phyloP scores from a whole-genome alignment of 441 rosid species.

The Breynia disticha region DNA sequence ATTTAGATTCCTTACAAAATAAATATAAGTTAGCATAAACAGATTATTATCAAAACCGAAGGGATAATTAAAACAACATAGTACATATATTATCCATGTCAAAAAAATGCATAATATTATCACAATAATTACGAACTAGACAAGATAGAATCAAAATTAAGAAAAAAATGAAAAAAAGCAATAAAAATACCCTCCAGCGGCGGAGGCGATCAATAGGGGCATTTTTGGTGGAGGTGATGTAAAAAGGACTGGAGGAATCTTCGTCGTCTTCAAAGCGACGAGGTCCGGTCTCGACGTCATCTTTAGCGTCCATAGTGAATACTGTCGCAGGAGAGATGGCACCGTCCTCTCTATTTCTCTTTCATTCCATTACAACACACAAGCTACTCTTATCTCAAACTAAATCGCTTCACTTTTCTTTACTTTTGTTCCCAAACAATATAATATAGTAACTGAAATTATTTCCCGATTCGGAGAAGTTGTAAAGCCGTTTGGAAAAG shows the following conservation, averaged over 20 bases:
- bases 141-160: neutral
- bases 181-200: conserved; percentile 68
- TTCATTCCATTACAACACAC: neutral
- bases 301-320: neutral
- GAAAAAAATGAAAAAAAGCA: neutral
- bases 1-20: no score
- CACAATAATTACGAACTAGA: neutral
- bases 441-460: no score
- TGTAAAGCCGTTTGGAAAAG: no score
- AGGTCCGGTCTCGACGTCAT: conserved; percentile 30
- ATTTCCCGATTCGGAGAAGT: no score
- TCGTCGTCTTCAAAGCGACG: conserved; percentile 15
- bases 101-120: no score
- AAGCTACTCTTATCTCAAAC: no score
- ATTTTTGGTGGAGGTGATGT: conserved; percentile 61
- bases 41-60: no score
- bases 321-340: conserved; percentile 80
- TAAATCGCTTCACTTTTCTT: no score
- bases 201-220: conserved; percentile 55
- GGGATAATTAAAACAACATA: no score
- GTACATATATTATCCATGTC: no score
- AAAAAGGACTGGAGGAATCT: conserved; percentile 44
- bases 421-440: no score
- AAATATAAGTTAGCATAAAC: no score
- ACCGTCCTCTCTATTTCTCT: conserved; percentile 21